phyloP scores from a whole-genome alignment of 371 early-diverging fungal genomes.

The Mycotypha africana region DNA sequence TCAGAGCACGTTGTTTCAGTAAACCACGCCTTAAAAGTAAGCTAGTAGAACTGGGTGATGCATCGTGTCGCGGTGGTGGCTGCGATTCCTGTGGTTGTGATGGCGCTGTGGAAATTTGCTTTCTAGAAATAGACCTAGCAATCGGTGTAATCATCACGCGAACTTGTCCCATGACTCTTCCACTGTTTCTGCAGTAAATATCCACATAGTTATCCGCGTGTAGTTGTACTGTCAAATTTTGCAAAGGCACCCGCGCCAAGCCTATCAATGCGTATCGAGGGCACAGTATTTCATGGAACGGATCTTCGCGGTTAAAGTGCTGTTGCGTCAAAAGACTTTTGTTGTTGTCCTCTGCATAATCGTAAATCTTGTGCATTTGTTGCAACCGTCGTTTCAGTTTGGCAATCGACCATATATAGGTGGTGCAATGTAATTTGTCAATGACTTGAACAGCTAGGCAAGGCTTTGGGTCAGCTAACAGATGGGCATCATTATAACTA shows the following conservation, averaged over 20 bases:
- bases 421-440: slow-evolving; percentile 58
- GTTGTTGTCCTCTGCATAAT: slow-evolving; percentile 55
- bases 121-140: slow-evolving; percentile 21
- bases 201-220: slow-evolving; percentile 50
- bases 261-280: slow-evolving; percentile 60
- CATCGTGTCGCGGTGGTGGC: no score
- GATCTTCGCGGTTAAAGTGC: slow-evolving; percentile 52
- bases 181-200: slow-evolving; percentile 53
- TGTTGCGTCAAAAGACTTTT: slow-evolving; percentile 47
- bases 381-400: slow-evolving; percentile 57
- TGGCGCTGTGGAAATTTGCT: neutral
- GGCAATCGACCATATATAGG: slow-evolving; percentile 68
- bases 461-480: slow-evolving; percentile 40
- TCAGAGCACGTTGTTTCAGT: slow-evolving; percentile 1
- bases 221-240: slow-evolving; percentile 44
- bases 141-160: slow-evolving; percentile 42
- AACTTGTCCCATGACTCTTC: slow-evolving; percentile 42
- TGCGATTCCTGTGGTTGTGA: neutral
- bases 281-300: slow-evolving; percentile 57
- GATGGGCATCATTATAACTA: slow-evolving; percentile 43
- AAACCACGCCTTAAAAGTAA: no score
- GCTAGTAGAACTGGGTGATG: no score
- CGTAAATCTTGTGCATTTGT: slow-evolving; percentile 69
- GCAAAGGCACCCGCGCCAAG: slow-evolving; percentile 43
- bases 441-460: slow-evolving; percentile 63